phyloP scores from a whole-genome alignment of 192 early-diverging fungal genomes.

The Umbelopsis vinacea region DNA sequence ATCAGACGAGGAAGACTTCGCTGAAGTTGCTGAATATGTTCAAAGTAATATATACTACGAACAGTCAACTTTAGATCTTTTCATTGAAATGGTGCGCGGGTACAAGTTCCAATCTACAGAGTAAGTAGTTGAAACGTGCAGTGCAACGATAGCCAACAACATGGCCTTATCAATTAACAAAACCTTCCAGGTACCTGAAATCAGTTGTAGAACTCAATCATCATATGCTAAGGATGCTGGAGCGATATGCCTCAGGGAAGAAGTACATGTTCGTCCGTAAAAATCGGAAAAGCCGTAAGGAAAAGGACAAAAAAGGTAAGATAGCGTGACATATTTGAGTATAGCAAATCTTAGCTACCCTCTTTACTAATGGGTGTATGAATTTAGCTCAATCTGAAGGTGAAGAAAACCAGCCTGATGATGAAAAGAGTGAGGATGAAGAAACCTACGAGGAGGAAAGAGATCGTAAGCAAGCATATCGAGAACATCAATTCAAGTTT shows the following conservation, averaged over 20 bases:
- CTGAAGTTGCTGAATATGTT: slow-evolving; percentile 61
- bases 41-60: slow-evolving; percentile 79
- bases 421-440: slow-evolving; percentile 23
- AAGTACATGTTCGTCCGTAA: slow-evolving; percentile 53
- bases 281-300: slow-evolving; percentile 38
- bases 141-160: not conserved
- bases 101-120: slow-evolving; percentile 52
- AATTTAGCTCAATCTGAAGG: not conserved
- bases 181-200: slow-evolving; percentile 55
- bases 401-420: slow-evolving; percentile 11
- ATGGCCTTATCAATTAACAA: not conserved
- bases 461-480: slow-evolving; percentile 40
- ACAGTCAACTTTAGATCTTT: slow-evolving; percentile 60
- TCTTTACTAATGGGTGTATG: not conserved
- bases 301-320: slow-evolving; percentile 21
- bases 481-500: slow-evolving; percentile 54
- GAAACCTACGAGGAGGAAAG: slow-evolving; percentile 36
- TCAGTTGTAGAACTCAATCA: slow-evolving; percentile 59
- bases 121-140: slow-evolving; percentile 28
- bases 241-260: slow-evolving; percentile 60
- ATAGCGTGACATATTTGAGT: not conserved
- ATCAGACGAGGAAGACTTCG: slow-evolving; percentile 52
- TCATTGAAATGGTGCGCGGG: slow-evolving; percentile 51
- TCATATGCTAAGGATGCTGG: slow-evolving; percentile 64
- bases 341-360: too few relatives aligned